Percentiles rank a stretch among this genome's conserved stretches.
Evolutionary conservation across 352 stramenopile genomes (phyloP).

Genomic region (Globisporangium alternatum): DNA sequence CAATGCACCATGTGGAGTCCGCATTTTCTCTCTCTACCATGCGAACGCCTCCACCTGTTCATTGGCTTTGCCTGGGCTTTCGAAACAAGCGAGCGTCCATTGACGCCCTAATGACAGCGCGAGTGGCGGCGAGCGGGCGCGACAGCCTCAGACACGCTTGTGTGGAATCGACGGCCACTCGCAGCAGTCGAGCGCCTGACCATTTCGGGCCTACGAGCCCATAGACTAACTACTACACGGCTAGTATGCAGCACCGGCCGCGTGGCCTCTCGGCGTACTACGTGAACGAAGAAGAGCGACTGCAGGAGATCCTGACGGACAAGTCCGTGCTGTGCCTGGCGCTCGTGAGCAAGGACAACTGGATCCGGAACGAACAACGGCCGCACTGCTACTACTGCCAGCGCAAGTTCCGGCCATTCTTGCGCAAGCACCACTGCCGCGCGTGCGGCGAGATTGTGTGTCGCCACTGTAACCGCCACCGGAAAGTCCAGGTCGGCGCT

Average conservation of each 20-base stretch:
- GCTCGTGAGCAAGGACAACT: slow-evolving; percentile 64
- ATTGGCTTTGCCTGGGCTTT: not conserved
- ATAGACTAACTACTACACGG: not conserved
- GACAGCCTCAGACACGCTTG: not conserved
- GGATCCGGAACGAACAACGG: slow-evolving; percentile 67
- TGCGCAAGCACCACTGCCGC: slow-evolving; percentile 77
- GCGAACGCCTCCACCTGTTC: not conserved
- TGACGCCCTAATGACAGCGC: not conserved
- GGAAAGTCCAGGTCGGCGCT: slow-evolving; percentile 40
- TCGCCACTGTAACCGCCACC: slow-evolving; percentile 61
- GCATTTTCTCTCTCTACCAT: not conserved
- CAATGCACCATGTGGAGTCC: not conserved
- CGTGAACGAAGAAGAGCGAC: slow-evolving; percentile 46
- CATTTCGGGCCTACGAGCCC: not conserved
- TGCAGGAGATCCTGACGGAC: slow-evolving; percentile 59
- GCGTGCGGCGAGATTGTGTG: slow-evolving; percentile 81
- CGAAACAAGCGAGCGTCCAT: not conserved
- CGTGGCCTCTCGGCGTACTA: slow-evolving; percentile 51
- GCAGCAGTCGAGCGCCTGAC: not conserved
- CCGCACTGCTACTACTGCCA: slow-evolving; percentile 79
- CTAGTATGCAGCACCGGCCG: slow-evolving; percentile 24
- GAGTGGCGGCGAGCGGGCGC: not conserved
- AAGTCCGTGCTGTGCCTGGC: slow-evolving; percentile 47
- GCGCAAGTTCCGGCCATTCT: slow-evolving; percentile 72
- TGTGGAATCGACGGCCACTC: not conserved